These are phyloP conservation scores for Solanum chilense DNA, from an alignment of 257 asterid species.

Conservation along the genomic window DNA sequence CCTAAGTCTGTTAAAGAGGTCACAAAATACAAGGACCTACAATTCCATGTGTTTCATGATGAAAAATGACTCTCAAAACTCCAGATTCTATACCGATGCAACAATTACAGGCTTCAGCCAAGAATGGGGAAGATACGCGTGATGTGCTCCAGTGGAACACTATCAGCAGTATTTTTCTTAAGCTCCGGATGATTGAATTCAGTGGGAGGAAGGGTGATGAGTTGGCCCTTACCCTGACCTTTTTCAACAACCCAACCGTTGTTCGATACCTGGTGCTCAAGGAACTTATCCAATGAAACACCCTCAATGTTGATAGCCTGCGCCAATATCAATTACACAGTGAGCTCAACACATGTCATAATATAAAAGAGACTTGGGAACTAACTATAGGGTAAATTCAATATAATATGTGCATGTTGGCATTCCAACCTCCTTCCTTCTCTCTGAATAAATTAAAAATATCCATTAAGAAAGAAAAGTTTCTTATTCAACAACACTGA, in stretches of 20 bases:
- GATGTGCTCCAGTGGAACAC: slow-evolving; percentile 57
- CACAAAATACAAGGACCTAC: background rate
- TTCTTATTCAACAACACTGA: background rate
- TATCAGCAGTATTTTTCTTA: slow-evolving; percentile 53
- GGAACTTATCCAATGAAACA: slow-evolving; percentile 57
- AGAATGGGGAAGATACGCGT: slow-evolving; percentile 75
- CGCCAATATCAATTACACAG: background rate
- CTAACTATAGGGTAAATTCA: background rate
- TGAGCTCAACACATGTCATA: background rate
- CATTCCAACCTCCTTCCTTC: background rate
- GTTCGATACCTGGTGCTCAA: slow-evolving; percentile 54
- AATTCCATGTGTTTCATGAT: background rate
- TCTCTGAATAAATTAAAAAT: background rate
- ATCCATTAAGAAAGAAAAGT: background rate
- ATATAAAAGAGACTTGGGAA: background rate
- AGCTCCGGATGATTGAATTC: slow-evolving; percentile 79
- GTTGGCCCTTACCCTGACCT: slow-evolving; percentile 44
- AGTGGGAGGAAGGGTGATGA: slow-evolving; percentile 42
- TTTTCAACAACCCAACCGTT: slow-evolving; percentile 63
- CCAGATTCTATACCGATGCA: too few relatives aligned
- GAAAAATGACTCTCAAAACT: background rate
- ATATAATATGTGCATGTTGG: background rate
- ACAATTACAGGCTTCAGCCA: slow-evolving; percentile 21
- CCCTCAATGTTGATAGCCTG: slow-evolving; percentile 85
- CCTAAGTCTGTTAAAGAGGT: background rate